A percentile compares a stretch with the other conserved stretches of the same genome.
These are phyloP conservation scores for Fusarium pininemorale DNA, from an alignment of 2,329 filamentous ascomycete species.

Conservation along the genomic window DNA sequence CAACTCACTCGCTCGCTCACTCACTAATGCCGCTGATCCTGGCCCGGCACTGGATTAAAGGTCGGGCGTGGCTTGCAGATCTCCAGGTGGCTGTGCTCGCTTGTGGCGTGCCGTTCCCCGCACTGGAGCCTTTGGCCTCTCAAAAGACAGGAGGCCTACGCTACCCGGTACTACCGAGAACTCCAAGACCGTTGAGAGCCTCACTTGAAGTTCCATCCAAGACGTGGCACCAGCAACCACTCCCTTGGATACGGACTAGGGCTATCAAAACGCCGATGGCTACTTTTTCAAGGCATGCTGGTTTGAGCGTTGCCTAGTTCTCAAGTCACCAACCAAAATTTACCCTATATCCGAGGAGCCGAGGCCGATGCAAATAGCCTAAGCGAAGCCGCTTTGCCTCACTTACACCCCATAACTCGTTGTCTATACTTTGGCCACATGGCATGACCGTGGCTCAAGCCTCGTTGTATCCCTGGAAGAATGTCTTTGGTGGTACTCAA, in stretches of 20 bases:
- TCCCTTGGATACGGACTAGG: slow-evolving; percentile 19
- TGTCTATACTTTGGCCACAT: slow-evolving; percentile 12
- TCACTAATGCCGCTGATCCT: slow-evolving; percentile 35
- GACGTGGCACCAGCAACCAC: slow-evolving; percentile 36
- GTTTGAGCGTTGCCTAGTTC: not conserved
- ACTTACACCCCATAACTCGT: slow-evolving; percentile 1
- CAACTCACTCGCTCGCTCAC: slow-evolving; percentile 17
- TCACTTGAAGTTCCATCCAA: slow-evolving; percentile 27
- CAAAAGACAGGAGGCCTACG: slow-evolving; percentile 28
- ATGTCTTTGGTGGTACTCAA: not conserved
- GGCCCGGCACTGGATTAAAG: slow-evolving; percentile 12
- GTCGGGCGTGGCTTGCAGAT: slow-evolving; percentile 34
- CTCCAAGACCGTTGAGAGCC: slow-evolving; percentile 23
- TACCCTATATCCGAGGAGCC: not conserved
- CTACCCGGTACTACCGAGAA: slow-evolving; percentile 20
- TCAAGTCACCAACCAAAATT: slow-evolving; percentile 3
- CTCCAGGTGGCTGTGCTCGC: slow-evolving; percentile 33
- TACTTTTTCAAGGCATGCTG: slow-evolving; percentile 1
- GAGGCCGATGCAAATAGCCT: not conserved
- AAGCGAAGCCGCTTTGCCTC: slow-evolving; percentile 1
- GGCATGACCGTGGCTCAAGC: not conserved
- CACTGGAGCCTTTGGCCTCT: not conserved
- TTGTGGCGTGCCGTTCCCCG: slow-evolving; percentile 22
- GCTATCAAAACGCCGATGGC: slow-evolving; percentile 3
- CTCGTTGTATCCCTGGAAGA: slow-evolving; percentile 1